phyloP scores from a whole-genome alignment of 129 eudicot genomes.

The Flaveria robusta region DNA sequence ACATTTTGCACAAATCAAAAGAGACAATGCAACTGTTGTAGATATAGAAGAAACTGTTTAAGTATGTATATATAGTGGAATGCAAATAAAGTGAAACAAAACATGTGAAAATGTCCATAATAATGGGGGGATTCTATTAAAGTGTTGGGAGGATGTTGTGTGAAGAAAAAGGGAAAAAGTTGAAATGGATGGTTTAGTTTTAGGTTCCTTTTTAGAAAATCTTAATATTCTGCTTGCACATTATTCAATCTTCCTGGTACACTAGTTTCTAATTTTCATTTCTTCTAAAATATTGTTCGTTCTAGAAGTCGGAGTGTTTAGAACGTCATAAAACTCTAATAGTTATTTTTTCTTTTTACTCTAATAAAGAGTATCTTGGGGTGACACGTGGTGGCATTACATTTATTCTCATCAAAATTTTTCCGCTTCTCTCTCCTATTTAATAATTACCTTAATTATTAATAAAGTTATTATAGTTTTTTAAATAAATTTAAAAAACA shows the following conservation, averaged over 20 bases:
- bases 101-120: slow-evolving; percentile 20
- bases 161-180: slow-evolving; percentile 18
- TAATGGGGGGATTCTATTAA: slow-evolving; percentile 24
- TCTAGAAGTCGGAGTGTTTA: neutral
- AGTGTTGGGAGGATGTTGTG: neutral
- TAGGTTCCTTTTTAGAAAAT: slow-evolving; percentile 11
- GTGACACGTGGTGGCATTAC: too few relatives aligned
- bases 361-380: too few relatives aligned
- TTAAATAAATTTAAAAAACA: too few relatives aligned
- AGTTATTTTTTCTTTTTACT: neutral
- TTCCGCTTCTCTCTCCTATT: too few relatives aligned
- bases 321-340: neutral
- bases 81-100: slow-evolving; percentile 19
- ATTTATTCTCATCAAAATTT: too few relatives aligned
- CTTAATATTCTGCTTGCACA: slow-evolving; percentile 20
- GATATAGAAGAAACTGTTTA: slow-evolving; percentile 15
- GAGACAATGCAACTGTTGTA: too few relatives aligned
- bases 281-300: neutral
- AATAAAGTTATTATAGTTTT: too few relatives aligned
- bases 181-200: slow-evolving; percentile 27
- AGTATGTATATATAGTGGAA: neutral
- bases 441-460: too few relatives aligned
- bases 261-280: slow-evolving; percentile 14
- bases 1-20: slow-evolving; percentile 7
- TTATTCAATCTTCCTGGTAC: slow-evolving; percentile 25